Percentiles rank a stretch among this genome's conserved stretches.
Evolutionary conservation across 345 rosid genomes (phyloP).

Genomic region (Dovyalis caffra): DNA sequence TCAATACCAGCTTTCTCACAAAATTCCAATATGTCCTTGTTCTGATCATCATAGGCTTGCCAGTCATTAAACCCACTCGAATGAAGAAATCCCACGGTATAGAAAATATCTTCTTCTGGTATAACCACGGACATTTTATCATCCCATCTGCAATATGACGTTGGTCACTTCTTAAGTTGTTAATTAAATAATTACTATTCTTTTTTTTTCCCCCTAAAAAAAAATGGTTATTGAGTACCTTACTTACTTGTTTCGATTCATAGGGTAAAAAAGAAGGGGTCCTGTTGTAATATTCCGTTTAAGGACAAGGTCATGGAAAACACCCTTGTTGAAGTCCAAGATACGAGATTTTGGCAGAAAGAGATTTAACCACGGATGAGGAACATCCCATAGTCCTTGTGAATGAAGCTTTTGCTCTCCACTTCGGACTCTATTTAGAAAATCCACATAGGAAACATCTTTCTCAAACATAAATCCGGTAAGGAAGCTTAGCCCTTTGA

Average conservation of each 20-base stretch:
- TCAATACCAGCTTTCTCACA: constrained; percentile 55
- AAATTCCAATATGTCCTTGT: constrained; percentile 47
- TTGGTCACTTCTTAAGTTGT: not conserved
- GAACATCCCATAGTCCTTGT: constrained; percentile 85
- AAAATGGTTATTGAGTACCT: not conserved
- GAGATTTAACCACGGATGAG: constrained; percentile 95
- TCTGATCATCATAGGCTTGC: constrained; percentile 55
- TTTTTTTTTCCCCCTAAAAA: not conserved
- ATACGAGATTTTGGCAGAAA: constrained; percentile 75
- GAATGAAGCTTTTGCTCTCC: constrained; percentile 65
- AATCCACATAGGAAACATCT: constrained; percentile 42
- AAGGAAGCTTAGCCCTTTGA: constrained; percentile 20
- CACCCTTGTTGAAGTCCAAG: constrained; percentile 56
- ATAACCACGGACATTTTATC: constrained; percentile 58
- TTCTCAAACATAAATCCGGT: constrained; percentile 27
- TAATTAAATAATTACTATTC: not conserved
- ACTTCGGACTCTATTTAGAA: constrained; percentile 69
- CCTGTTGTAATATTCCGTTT: constrained; percentile 62
- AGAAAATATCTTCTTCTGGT: constrained; percentile 79
- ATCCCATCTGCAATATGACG: constrained; percentile 64
- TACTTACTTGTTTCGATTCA: constrained; percentile 67
- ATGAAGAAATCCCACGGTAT: constrained; percentile 73
- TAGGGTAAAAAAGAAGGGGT: constrained; percentile 73
- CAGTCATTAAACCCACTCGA: constrained; percentile 60
- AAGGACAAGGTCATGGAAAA: constrained; percentile 64